Evolutionary conservation across 1,284 basidiomycete species (phyloP).

Genomic region (Apiotrichum siamense): DNA sequence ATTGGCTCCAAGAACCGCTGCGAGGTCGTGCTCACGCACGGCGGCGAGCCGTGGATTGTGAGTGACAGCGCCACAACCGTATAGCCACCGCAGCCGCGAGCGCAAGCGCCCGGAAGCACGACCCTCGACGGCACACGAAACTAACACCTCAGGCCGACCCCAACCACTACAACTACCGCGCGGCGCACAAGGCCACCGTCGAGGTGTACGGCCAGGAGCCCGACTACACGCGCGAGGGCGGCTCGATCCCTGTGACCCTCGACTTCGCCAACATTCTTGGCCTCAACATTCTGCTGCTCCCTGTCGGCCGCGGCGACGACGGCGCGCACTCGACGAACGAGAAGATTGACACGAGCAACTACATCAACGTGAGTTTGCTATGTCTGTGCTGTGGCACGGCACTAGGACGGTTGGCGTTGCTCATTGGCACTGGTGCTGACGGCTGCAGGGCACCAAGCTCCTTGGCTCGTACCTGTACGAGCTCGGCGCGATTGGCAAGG

Average conservation of each 20-base stretch:
- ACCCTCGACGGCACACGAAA: too few species aligned
- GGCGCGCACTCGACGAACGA: conserved; percentile 84
- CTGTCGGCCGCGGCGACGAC: conserved; percentile 90
- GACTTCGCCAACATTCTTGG: conserved; percentile 86
- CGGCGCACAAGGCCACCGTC: conserved; percentile 70
- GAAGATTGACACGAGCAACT: conserved; percentile 90
- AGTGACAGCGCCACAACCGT: conserved; percentile 8
- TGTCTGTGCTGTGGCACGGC: too few species aligned
- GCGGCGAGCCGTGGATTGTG: conserved; percentile 81
- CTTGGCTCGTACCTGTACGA: conserved; percentile 80
- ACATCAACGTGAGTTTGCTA: conserved; percentile 56
- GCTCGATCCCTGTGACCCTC: conserved; percentile 91
- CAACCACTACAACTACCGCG: conserved; percentile 91
- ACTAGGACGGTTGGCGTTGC: too few species aligned
- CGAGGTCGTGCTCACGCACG: conserved; percentile 63
- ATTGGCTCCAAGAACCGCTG: conserved; percentile 75
- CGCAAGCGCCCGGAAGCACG: conserved; percentile 23
- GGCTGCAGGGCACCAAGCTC: conserved; percentile 56
- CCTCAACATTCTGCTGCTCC: conserved; percentile 67
- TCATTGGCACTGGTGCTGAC: neutral
- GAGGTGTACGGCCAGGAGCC: conserved; percentile 74
- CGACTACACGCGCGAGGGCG: conserved; percentile 84
- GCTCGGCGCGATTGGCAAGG: conserved; percentile 51
- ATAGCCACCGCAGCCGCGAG: conserved; percentile 23
- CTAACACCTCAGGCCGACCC: neutral